These are phyloP conservation scores for Apocynum venetum DNA, from an alignment of 257 asterid species.

Conservation along the genomic window DNA sequence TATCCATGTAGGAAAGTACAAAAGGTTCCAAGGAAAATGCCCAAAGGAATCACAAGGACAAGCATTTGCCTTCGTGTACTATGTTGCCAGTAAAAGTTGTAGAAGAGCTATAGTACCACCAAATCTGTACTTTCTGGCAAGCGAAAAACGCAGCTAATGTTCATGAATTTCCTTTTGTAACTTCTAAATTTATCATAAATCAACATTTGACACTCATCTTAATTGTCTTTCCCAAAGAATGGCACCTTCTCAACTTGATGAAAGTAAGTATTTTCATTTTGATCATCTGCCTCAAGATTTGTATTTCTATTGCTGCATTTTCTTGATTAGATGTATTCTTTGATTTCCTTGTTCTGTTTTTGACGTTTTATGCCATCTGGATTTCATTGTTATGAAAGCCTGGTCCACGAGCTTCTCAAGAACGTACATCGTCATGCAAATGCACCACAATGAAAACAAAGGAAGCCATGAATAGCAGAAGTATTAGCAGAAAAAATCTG, in stretches of 20 bases:
- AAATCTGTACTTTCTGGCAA: background rate
- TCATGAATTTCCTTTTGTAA: background rate
- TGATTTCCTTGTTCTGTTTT: background rate
- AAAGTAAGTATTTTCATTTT: constrained; percentile 5
- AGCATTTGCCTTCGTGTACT: background rate
- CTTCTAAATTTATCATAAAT: background rate
- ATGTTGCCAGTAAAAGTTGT: background rate
- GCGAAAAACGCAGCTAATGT: background rate
- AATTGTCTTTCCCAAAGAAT: background rate
- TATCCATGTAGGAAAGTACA: background rate
- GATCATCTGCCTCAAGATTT: background rate
- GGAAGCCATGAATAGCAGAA: too few species aligned
- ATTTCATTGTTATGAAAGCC: background rate
- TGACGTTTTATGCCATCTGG: background rate
- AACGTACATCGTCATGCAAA: background rate
- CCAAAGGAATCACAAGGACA: constrained; percentile 1
- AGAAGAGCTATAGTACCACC: background rate
- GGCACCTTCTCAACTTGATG: background rate
- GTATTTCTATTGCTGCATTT: background rate
- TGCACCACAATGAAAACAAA: too few species aligned
- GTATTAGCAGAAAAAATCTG: too few species aligned
- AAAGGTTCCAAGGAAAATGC: background rate
- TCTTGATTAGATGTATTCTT: too few species aligned
- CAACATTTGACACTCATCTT: background rate
- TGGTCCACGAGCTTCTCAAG: too few species aligned